Conservation (phyloP, 768 basidiomycete genomes). For the Mycena vulgaris region DNA sequence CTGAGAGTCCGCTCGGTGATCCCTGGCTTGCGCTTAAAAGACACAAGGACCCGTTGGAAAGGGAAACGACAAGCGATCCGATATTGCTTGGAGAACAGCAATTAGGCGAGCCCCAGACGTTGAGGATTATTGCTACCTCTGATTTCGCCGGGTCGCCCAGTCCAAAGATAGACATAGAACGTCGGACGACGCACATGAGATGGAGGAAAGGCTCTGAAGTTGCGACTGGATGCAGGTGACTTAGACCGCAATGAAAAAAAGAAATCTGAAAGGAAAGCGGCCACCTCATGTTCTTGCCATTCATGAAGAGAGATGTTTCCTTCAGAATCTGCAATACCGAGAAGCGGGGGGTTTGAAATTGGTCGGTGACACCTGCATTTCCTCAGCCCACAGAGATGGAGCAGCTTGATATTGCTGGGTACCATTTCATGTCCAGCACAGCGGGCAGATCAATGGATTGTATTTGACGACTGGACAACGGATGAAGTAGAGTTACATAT, state of each 20-base stretch:
- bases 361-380: slow-evolving; percentile 73
- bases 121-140: slow-evolving; percentile 2
- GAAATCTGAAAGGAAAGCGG: neutral
- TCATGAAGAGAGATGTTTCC: slow-evolving; percentile 80
- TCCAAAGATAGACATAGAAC: slow-evolving; percentile 92
- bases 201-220: slow-evolving; percentile 56
- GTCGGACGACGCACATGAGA: slow-evolving; percentile 67
- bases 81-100: slow-evolving; percentile 52
- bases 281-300: slow-evolving; percentile 65
- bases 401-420: slow-evolving; percentile 18
- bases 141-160: slow-evolving; percentile 83
- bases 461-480: slow-evolving; percentile 63
- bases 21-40: slow-evolving; percentile 67
- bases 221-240: slow-evolving; percentile 53
- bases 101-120: neutral
- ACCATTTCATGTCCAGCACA: slow-evolving; percentile 97
- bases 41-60: slow-evolving; percentile 85
- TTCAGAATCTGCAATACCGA: slow-evolving; percentile 90
- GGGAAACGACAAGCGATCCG: slow-evolving; percentile 81
- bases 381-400: neutral
- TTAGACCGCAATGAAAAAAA: slow-evolving; percentile 7
- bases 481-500: slow-evolving; percentile 1
- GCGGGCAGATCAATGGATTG: slow-evolving; percentile 85
- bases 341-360: slow-evolving; percentile 56
- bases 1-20: slow-evolving; percentile 51